Percentiles rank a stretch among this genome's conserved stretches.
Conservation (phyloP, 331 rosid genomes). For the Quercus tomentella region DNA sequence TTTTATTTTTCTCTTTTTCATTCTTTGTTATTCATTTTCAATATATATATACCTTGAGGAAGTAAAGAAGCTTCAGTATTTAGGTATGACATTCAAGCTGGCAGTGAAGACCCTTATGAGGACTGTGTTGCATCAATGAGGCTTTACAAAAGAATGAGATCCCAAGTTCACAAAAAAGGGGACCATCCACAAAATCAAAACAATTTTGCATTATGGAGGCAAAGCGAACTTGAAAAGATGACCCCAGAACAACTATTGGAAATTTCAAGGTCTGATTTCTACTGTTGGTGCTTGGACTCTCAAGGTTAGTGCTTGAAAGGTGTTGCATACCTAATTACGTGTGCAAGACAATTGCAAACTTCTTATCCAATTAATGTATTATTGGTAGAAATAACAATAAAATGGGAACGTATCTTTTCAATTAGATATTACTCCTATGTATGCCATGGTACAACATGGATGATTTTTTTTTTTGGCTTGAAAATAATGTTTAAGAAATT, state of each 20-base stretch:
- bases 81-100: constrained; percentile 86
- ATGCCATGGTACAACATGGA: too few relatives aligned
- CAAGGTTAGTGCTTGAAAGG: background rate
- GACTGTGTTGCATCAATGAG: constrained; percentile 84
- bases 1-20: background rate
- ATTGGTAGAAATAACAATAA: too few relatives aligned
- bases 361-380: too few relatives aligned
- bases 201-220: constrained; percentile 68
- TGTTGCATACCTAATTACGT: too few relatives aligned
- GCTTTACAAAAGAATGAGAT: constrained; percentile 79
- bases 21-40: background rate
- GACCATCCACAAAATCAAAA: constrained; percentile 60
- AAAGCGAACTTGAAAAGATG: constrained; percentile 77
- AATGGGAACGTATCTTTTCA: too few relatives aligned
- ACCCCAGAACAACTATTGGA: constrained; percentile 76
- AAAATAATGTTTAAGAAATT: too few relatives aligned
- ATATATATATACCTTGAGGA: background rate
- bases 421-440: too few relatives aligned
- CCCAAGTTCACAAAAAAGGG: constrained; percentile 60
- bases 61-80: background rate
- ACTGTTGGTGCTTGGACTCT: constrained; percentile 96
- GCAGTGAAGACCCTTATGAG: constrained; percentile 80
- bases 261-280: constrained; percentile 81
- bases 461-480: too few relatives aligned
- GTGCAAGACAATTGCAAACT: too few relatives aligned